Evolutionary conservation across 2,329 filamentous ascomycete species (phyloP), one percentile per base, ranked within the genome.

Genomic region (Triangularia setosa): DNA sequence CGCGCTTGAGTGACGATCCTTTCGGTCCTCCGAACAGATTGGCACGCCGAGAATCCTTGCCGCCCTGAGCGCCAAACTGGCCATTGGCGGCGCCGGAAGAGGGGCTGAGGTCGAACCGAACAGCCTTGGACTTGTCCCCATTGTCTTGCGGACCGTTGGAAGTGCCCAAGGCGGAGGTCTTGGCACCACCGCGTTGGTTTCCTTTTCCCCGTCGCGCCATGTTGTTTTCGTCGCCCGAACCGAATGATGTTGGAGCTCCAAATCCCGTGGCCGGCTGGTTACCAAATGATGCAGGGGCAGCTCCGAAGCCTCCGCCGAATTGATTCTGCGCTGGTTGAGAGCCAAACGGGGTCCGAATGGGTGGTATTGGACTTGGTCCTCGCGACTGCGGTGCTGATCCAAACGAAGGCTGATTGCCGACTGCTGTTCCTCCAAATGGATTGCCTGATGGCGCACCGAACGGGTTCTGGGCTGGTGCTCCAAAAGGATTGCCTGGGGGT

Each of bases 401-500:
- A 53, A 62, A 35, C 25, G 58, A 58, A 9, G 63, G 58, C n/a
- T 3, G n/a, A 6, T 18, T 48, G 4, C 14, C 5, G 40, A 9
- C 27, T 4, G 27, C 27, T 28, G 27, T 28, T 18, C 21, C 48
- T 14, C 48, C 48, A 16, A 54, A 54, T 4, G 48, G 48, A 25
- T 25, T 55, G 23, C 16, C 16, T n/a, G 52, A 27, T 30, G 58
- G 40, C 58, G 24, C 28, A 21, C 21, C 40, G 18, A 60, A 60
- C 3, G 33, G 58, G 18, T 60, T 60, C 40, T 35, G 58, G 25
- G 12, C 44, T 48, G 35, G 21, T 52, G 25, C 40, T 52, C 58
- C 58, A 57, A 64, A 67, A 48, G 63, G 25, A 52, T 54, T 61
- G 35, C 35, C 27, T 28, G 60, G 59, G 56, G 69, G 66, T 63